These are phyloP conservation scores for Papiliotrema flavescens DNA, from an alignment of 1,284 basidiomycete genomes.

Conservation along the genomic window DNA sequence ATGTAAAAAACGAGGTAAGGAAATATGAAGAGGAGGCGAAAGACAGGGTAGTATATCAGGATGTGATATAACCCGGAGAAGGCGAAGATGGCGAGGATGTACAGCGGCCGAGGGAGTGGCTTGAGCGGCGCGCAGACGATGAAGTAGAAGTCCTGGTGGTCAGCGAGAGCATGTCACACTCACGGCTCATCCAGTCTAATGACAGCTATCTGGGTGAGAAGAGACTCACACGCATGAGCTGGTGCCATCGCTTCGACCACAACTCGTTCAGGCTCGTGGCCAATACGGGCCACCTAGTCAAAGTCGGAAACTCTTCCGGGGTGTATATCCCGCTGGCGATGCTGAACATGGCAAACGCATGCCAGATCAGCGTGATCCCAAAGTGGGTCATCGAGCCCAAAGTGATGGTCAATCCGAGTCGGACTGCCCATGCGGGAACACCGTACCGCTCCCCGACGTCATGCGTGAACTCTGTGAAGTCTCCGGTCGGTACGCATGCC, in stretches of 20 bases:
- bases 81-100: conserved; percentile 3
- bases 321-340: neutral
- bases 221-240: neutral
- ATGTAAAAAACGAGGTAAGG: conserved; percentile 4
- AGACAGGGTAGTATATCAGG: conserved; percentile 1
- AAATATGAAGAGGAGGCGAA: neutral
- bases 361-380: neutral
- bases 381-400: neutral
- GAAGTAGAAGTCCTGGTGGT: neutral
- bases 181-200: too few species aligned
- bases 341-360: neutral
- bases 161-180: too few species aligned
- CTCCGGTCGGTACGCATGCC: too few species aligned
- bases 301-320: neutral
- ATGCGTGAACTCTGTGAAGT: too few species aligned
- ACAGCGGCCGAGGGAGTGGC: neutral
- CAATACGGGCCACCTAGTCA: neutral
- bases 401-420: neutral
- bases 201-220: too few species aligned
- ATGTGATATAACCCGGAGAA: conserved; percentile 3
- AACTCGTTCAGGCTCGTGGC: neutral
- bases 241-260: neutral
- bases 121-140: neutral
- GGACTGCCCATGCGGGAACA: neutral
- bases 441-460: too few species aligned